These are phyloP conservation scores for Neofusicoccum parvum DNA, from an alignment of 2,329 filamentous ascomycete species.

Conservation along the genomic window DNA sequence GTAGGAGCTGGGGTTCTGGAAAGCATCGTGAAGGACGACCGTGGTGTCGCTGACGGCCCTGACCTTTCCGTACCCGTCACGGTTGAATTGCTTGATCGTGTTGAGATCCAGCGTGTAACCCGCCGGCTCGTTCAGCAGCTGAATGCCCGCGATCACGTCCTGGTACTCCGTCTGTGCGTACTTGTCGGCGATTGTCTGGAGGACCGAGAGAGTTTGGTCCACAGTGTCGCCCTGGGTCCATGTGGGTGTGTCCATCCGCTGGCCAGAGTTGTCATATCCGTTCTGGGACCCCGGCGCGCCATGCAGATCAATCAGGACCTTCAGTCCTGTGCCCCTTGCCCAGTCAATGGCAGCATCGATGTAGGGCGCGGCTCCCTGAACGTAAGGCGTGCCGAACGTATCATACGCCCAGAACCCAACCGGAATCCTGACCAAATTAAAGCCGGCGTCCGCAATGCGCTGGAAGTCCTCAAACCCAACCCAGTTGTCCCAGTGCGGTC, in stretches of 20 bases:
- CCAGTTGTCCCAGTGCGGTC: constrained; percentile 56
- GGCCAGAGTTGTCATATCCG: constrained; percentile 65
- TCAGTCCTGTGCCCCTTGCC: constrained; percentile 55
- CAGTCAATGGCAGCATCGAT: constrained; percentile 60
- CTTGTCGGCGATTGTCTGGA: constrained; percentile 60
- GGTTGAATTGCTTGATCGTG: constrained; percentile 56
- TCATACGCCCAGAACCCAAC: constrained; percentile 64
- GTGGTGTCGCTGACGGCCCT: constrained; percentile 49
- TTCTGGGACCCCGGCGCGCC: constrained; percentile 57
- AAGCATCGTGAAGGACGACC: constrained; percentile 63
- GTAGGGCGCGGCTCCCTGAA: constrained; percentile 54
- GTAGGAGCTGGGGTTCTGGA: constrained; percentile 57
- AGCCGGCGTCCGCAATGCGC: constrained; percentile 58
- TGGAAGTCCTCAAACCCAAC: constrained; percentile 56
- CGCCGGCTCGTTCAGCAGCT: constrained; percentile 61
- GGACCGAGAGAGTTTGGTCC: constrained; percentile 55
- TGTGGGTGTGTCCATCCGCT: constrained; percentile 44
- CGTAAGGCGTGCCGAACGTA: constrained; percentile 53
- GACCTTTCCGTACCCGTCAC: constrained; percentile 54
- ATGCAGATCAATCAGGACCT: constrained; percentile 63
- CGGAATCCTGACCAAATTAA: constrained; percentile 62
- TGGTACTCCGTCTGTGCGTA: constrained; percentile 57
- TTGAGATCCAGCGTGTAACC: constrained; percentile 49
- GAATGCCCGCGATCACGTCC: constrained; percentile 61
- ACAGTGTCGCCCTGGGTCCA: constrained; percentile 54